These are phyloP conservation scores for Ormosia emarginata DNA, from an alignment of 306 rosid genomes.

Conservation along the genomic window DNA sequence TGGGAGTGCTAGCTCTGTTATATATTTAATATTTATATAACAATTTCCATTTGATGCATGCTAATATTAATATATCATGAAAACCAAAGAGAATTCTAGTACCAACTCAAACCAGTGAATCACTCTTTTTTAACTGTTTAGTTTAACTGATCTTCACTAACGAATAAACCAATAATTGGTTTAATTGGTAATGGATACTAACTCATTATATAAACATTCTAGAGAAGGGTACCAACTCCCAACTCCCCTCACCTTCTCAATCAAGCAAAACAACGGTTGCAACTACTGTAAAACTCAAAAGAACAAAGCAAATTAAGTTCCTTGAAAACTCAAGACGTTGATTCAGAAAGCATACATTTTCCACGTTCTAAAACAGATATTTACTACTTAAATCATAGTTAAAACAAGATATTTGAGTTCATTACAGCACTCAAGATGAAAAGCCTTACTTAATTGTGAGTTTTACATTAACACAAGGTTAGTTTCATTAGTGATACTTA, in stretches of 20 bases:
- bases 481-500: neutral
- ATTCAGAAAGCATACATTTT: neutral
- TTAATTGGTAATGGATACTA: neutral
- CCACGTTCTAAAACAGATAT: neutral
- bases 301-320: neutral
- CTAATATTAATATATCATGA: neutral
- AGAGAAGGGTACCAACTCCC: neutral
- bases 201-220: neutral
- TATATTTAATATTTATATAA: neutral
- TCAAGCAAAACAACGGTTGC: neutral
- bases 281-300: neutral
- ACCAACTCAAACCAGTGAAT: neutral
- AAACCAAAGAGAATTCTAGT: neutral
- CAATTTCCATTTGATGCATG: neutral
- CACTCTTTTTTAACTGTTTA: neutral
- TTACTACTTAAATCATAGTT: neutral
- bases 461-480: neutral
- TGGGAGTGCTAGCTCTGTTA: neutral
- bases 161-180: neutral
- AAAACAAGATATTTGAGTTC: neutral
- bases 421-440: neutral
- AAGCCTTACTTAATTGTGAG: neutral
- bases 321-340: neutral
- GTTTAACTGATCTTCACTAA: neutral
- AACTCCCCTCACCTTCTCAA: neutral